A percentile compares a stretch with the other conserved stretches of the same genome.
Evolutionary conservation across 495 filamentous ascomycete genomes (phyloP).

Genomic region (Talaromyces wortmannii): DNA sequence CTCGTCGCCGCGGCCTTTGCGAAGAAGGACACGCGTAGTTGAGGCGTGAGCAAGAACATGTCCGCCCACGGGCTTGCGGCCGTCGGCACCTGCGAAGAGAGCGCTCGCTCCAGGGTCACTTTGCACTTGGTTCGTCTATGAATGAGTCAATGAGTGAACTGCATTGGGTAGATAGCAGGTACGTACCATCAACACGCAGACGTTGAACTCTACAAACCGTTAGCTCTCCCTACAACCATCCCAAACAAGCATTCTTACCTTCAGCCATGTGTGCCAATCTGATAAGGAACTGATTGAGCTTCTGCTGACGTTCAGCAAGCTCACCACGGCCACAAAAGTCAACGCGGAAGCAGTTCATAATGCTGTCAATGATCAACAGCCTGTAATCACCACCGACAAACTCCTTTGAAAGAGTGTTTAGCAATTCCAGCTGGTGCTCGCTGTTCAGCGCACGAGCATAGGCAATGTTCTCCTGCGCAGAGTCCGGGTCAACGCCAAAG

Average conservation of each 20-base stretch:
- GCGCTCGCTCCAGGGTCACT: slow-evolving; percentile 74
- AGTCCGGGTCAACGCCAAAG: slow-evolving; percentile 61
- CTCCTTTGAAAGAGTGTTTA: slow-evolving; percentile 57
- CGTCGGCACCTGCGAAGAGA: slow-evolving; percentile 73
- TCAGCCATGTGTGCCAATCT: slow-evolving; percentile 69
- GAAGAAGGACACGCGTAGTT: slow-evolving; percentile 63
- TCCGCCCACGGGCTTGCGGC: slow-evolving; percentile 67
- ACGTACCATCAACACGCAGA: slow-evolving; percentile 64
- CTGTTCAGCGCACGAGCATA: slow-evolving; percentile 68
- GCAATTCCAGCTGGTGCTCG: slow-evolving; percentile 67
- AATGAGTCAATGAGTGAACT: neutral
- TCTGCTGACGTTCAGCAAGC: slow-evolving; percentile 70
- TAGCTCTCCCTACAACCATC: slow-evolving; percentile 4
- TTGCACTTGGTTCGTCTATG: slow-evolving; percentile 74
- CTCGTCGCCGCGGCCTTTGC: slow-evolving; percentile 74
- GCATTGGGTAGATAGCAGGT: neutral
- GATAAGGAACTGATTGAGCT: slow-evolving; percentile 63
- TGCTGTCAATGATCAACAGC: slow-evolving; percentile 70
- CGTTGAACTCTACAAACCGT: slow-evolving; percentile 57
- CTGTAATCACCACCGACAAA: slow-evolving; percentile 66
- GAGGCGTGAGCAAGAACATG: slow-evolving; percentile 78
- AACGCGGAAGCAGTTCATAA: slow-evolving; percentile 73
- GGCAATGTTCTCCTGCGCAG: slow-evolving; percentile 67
- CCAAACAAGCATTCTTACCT: slow-evolving; percentile 28
- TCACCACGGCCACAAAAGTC: slow-evolving; percentile 72